Percentiles rank a stretch among this genome's conserved stretches.
phyloP scores from a whole-genome alignment of 306 rosid species.

The Senna tora region DNA sequence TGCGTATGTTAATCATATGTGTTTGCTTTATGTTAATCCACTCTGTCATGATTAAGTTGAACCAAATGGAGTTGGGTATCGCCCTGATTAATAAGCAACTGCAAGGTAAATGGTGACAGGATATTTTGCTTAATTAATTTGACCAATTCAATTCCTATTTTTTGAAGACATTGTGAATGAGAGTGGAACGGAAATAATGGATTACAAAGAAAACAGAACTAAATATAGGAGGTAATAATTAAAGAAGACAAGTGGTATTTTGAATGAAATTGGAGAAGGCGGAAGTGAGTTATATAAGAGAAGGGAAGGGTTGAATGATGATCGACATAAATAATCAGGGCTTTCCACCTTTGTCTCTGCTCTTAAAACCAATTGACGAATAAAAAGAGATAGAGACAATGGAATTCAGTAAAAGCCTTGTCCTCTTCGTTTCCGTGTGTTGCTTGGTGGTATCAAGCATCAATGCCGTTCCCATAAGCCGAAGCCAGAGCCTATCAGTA shows the following conservation, averaged over 20 bases:
- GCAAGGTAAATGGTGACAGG: background rate
- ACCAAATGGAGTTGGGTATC: too few species aligned
- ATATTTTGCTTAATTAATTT: background rate
- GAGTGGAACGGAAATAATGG: background rate
- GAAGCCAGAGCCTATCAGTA: too few species aligned
- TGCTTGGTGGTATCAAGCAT: background rate
- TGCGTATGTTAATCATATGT: too few species aligned
- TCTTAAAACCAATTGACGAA: background rate
- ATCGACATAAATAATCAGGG: background rate
- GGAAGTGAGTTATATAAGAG: background rate
- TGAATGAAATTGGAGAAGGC: background rate
- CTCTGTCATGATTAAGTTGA: too few species aligned
- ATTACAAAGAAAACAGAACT: background rate
- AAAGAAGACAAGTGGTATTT: background rate
- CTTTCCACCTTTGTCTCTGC: conserved; percentile 20
- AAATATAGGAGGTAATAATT: background rate
- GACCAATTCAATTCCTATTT: background rate
- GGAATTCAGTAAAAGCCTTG: background rate
- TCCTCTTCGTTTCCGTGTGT: background rate
- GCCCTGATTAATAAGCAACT: too few species aligned
- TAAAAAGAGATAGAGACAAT: conserved; percentile 24
- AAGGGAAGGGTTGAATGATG: background rate
- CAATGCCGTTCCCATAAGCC: background rate
- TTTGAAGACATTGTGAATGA: background rate
- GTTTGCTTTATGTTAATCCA: too few species aligned